Base-by-base conservation (phyloP, 2,329 filamentous ascomycete species). In the Leptosphaerulina australis region DNA sequence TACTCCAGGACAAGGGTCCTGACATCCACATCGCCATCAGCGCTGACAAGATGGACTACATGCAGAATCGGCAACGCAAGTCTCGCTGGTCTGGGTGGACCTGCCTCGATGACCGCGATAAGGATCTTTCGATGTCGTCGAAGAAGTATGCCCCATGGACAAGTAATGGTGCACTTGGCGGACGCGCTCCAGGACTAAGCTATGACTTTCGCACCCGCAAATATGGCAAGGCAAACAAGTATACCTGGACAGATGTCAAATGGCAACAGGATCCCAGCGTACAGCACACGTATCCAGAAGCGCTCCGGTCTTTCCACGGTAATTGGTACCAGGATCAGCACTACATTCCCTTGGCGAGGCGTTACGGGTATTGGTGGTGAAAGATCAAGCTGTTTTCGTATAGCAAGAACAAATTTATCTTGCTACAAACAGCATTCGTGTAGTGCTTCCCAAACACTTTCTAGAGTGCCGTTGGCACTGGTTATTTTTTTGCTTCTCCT, bases 1-100 rank as follows among this genome's bases (percentile, higher is more conserved):
- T 74, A 14, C 28, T 78, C 18, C 64, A 59, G 2, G 66, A 69
- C 40, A 66, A 73, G 50, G 78, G 78, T 3, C 74, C 77, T 2
- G 77, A 79, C 45, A 75, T 79, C 28, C 76, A 74, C 54, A 60
- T 79, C n/a, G 63, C 71, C 2, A 68, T 70, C 30, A 71, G 64
- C 39, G 71, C 71, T 20, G 68, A 74, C 44, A 70, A 64, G 46
- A 60, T 62, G 18, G 74, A 74, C 24, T 64, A 74, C 45, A 66
- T 72, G 55, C 51, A 66, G 30, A 71, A 76, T 44, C 63, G 72
- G 39, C 76, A 73, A 25, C 59, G 60, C 14, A 62, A 64, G 24
- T 57, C 60, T 5, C 65, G 69, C 41, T 78, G 76, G 77, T 53
- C 64, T 8, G 52, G 61, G 4, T 72, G 73, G 64, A 58, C 56